Evolutionary conservation across 306 rosid species (phyloP).

Genomic region (Medicago lupulina): DNA sequence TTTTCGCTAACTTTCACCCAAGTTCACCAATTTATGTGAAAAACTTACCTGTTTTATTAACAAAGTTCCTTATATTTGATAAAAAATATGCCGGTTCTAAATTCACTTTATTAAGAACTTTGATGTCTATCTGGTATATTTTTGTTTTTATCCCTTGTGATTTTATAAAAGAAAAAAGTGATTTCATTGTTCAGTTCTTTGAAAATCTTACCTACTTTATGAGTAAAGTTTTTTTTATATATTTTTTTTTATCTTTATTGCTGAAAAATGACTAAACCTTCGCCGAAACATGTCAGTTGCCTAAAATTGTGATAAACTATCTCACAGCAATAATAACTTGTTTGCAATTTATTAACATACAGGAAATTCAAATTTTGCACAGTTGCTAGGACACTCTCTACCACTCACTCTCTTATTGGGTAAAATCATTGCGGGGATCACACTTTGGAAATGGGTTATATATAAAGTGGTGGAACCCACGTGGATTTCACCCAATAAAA

Average conservation of each 20-base stretch:
- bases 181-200: background rate
- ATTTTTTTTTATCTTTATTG: background rate
- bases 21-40: conserved; percentile 7
- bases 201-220: background rate
- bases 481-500: too few relatives aligned
- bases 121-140: background rate
- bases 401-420: too few relatives aligned
- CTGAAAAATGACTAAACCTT: conserved; percentile 1
- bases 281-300: background rate
- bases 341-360: conserved; percentile 1
- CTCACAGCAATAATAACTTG: background rate
- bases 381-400: too few relatives aligned
- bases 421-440: too few relatives aligned
- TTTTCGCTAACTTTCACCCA: conserved; percentile 26
- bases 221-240: background rate
- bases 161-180: conserved; percentile 10
- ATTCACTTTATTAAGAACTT: conserved; percentile 11
- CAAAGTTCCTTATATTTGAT: background rate
- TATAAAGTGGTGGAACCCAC: too few relatives aligned
- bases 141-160: background rate
- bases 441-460: too few relatives aligned
- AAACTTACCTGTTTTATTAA: conserved; percentile 27
- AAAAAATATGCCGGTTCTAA: background rate
- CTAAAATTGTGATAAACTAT: conserved; percentile 20
- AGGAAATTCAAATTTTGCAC: conserved; percentile 15